Percentiles rank a stretch among this genome's conserved stretches.
phyloP scores from a whole-genome alignment of 306 rosid species.

The Rosa chinensis region DNA sequence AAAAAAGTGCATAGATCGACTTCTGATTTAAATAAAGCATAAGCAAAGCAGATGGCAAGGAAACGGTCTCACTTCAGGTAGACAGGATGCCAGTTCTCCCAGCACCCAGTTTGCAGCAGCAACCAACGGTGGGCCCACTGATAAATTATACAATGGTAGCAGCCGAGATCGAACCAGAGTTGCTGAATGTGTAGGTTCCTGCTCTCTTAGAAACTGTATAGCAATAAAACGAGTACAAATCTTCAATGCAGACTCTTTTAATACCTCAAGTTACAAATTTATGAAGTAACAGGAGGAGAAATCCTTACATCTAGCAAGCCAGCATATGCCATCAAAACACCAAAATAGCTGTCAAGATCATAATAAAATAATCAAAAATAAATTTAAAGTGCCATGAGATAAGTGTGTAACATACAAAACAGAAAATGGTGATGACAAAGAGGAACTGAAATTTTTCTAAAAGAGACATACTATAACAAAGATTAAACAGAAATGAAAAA shows the following conservation, averaged over 20 bases:
- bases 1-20: background rate
- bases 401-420: background rate
- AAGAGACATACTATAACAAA: conserved; percentile 5
- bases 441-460: background rate
- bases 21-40: background rate
- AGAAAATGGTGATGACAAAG: background rate
- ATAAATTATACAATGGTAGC: conserved; percentile 59
- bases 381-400: background rate
- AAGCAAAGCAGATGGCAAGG: conserved; percentile 24
- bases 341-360: conserved; percentile 68
- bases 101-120: conserved; percentile 95
- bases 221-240: conserved; percentile 17
- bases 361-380: conserved; percentile 14
- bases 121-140: conserved; percentile 54
- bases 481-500: conserved; percentile 11
- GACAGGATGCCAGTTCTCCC: conserved; percentile 85
- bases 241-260: conserved; percentile 10
- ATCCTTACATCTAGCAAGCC: conserved; percentile 79
- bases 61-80: conserved; percentile 64
- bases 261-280: conserved; percentile 14
- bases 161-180: conserved; percentile 56
- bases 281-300: conserved; percentile 32
- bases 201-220: conserved; percentile 82
- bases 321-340: conserved; percentile 81
- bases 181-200: conserved; percentile 55